These are phyloP conservation scores for Yueomyces sp. DNA, from an alignment of 805 yeast species.

Conservation along the genomic window DNA sequence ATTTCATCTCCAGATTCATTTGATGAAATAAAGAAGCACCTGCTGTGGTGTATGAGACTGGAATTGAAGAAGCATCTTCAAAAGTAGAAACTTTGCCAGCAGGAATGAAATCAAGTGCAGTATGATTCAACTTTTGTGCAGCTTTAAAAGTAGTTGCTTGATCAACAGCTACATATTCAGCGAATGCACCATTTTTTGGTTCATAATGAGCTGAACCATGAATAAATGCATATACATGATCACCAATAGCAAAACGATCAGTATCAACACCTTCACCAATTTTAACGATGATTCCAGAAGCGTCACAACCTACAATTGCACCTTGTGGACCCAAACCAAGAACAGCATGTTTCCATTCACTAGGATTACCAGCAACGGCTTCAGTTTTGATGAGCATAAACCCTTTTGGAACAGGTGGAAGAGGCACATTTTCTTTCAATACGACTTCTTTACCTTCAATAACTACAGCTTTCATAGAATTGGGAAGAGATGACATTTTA, in stretches of 20 bases:
- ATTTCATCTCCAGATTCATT: conserved; percentile 19
- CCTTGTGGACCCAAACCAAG: conserved; percentile 31
- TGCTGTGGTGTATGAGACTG: conserved; percentile 39
- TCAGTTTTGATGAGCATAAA: conserved; percentile 34
- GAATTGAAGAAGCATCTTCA: conserved; percentile 53
- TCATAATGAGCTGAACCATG: conserved; percentile 37
- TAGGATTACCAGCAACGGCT: conserved; percentile 52
- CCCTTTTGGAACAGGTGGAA: conserved; percentile 23
- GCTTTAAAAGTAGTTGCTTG: conserved; percentile 12
- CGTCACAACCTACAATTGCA: conserved; percentile 45
- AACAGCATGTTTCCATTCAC: conserved; percentile 47
- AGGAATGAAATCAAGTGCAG: conserved; percentile 18
- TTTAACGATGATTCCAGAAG: conserved; percentile 44
- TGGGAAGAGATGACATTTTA: conserved; percentile 8
- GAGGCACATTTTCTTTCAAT: conserved; percentile 16
- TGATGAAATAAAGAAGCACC: conserved; percentile 27
- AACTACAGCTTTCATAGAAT: conserved; percentile 29
- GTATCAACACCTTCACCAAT: conserved; percentile 28
- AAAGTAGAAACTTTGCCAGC: conserved; percentile 32
- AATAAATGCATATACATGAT: conserved; percentile 37
- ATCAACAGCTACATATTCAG: conserved; percentile 32
- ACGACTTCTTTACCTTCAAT: conserved; percentile 23
- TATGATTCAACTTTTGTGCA: conserved; percentile 4
- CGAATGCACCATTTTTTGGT: conserved; percentile 43
- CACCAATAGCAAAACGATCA: conserved; percentile 33